Percentiles rank a stretch among this genome's conserved stretches.
Evolutionary conservation across 1,139 yeast genomes (phyloP).

Genomic region (Pichia inconspicua): DNA sequence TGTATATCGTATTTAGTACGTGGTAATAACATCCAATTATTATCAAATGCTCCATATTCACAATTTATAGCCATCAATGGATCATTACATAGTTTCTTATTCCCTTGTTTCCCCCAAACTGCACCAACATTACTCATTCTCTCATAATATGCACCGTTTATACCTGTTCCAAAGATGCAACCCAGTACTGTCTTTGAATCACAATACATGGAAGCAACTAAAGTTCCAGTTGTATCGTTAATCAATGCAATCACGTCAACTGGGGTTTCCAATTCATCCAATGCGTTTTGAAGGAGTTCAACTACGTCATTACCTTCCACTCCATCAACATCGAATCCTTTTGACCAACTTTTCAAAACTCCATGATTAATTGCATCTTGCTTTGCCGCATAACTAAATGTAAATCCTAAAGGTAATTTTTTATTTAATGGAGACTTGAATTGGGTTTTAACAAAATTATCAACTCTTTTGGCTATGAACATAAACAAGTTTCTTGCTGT

Average conservation of each 20-base stretch:
- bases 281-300: conserved; percentile 75
- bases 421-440: conserved; percentile 37
- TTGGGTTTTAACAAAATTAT: conserved; percentile 51
- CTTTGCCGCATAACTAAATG: conserved; percentile 88
- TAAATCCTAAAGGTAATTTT: conserved; percentile 77
- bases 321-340: conserved; percentile 89
- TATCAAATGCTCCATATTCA: conserved; percentile 97
- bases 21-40: conserved; percentile 80
- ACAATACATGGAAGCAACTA: conserved; percentile 90
- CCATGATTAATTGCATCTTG: conserved; percentile 83
- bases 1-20: conserved; percentile 79
- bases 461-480: conserved; percentile 78
- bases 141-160: conserved; percentile 96
- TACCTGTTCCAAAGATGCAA: conserved; percentile 94
- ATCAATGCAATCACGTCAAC: conserved; percentile 85
- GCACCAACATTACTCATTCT: conserved; percentile 68
- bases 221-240: conserved; percentile 95
- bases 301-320: conserved; percentile 95
- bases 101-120: conserved; percentile 54
- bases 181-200: conserved; percentile 91
- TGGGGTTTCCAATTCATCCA: conserved; percentile 59
- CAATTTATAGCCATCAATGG: conserved; percentile 89
- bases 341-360: conserved; percentile 91
- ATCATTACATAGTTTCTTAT: conserved; percentile 51
- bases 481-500: conserved; percentile 66